Evolutionary conservation across 2,329 filamentous ascomycete species (phyloP).

Genomic region (Beauveria sp.): DNA sequence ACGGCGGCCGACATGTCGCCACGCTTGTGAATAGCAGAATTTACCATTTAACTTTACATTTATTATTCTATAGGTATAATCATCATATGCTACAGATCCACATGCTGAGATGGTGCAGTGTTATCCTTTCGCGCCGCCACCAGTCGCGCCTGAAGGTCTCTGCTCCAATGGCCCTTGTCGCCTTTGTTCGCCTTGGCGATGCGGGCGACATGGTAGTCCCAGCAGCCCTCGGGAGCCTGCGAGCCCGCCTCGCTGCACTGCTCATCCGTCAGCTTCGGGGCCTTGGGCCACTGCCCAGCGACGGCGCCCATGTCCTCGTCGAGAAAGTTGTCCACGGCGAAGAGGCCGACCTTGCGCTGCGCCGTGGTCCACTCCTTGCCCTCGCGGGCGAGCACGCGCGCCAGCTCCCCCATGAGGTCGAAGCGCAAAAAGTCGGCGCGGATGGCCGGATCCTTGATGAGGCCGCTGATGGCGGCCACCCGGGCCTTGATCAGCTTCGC

Average conservation of each 20-base stretch:
- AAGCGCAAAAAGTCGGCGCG: constrained; percentile 46
- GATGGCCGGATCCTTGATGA: constrained; percentile 47
- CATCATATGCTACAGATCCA: constrained; percentile 25
- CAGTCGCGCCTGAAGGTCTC: constrained; percentile 31
- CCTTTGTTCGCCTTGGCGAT: constrained; percentile 30
- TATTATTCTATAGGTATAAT: background rate
- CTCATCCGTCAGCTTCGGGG: constrained; percentile 24
- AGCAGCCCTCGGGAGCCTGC: constrained; percentile 43
- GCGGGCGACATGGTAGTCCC: constrained; percentile 45
- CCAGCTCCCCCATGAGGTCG: constrained; percentile 45
- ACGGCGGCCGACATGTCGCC: background rate
- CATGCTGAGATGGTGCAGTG: constrained; percentile 17
- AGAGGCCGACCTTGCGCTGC: constrained; percentile 46
- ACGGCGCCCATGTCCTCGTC: constrained; percentile 56
- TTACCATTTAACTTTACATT: background rate
- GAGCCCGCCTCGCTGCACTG: constrained; percentile 27
- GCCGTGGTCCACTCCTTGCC: constrained; percentile 42
- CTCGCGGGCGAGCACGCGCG: constrained; percentile 42
- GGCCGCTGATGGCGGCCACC: constrained; percentile 45
- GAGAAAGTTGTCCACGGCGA: constrained; percentile 59
- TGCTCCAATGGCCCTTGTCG: constrained; percentile 38
- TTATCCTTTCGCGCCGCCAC: constrained; percentile 23
- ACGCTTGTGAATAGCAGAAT: background rate
- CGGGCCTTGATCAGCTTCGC: constrained; percentile 29
- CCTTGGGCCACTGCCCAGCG: constrained; percentile 47